Base-by-base conservation (phyloP, 1,284 basidiomycete species). In the Apiotrichum mycotoxinovorans region DNA sequence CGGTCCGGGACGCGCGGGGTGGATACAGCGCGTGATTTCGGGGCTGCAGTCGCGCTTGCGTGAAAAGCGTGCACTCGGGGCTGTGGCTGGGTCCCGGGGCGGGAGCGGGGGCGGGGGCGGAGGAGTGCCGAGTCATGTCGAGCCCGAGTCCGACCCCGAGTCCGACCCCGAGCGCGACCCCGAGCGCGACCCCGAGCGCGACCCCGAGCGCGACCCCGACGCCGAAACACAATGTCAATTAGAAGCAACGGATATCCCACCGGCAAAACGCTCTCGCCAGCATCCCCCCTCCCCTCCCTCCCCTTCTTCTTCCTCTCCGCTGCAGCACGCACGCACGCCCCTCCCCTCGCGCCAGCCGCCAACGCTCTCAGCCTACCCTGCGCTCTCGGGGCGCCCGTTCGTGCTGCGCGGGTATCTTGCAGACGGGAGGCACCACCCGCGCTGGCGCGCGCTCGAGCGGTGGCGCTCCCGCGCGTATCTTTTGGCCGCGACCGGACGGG, bases 391-490 rank as follows among this genome's bases (percentile, higher is more conserved):
- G n/a, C n/a, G n/a, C n/a, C 92, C 94, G 0, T 95, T 97, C 76
- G 81, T 94, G 49, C 67, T 97, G 22, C 82, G 79, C 11, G 79
- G 81, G 1, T 86, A 83, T 53, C 63, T 75, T 14, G 38, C 84
- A 1, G 62, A 62, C 22, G 78, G 85, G 53, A 90, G 88, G 87
- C 85, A 87, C 7, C 89, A 89, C 2, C 73, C 89, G 57, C 78
- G 78, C 15, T 81, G 85, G 53, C 83, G 66, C 0, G 67, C 72
- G 1, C 33, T 74, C 17, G 51, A 81, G 46, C 80, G 81, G 10
- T 95, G 92, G 93, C 60, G 71, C n/a, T 84, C 83, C 27, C 73
- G 80, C 11, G 70, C 78, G 0, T 95, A 96, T 71, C 81, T 97
- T 1, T 80, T 81, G 23, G 75, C 79, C 7, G 75, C 83, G 2